Evolutionary conservation across 2,329 filamentous ascomycete genomes (phyloP).

Genomic region (Sarocladiaceae sp.): DNA sequence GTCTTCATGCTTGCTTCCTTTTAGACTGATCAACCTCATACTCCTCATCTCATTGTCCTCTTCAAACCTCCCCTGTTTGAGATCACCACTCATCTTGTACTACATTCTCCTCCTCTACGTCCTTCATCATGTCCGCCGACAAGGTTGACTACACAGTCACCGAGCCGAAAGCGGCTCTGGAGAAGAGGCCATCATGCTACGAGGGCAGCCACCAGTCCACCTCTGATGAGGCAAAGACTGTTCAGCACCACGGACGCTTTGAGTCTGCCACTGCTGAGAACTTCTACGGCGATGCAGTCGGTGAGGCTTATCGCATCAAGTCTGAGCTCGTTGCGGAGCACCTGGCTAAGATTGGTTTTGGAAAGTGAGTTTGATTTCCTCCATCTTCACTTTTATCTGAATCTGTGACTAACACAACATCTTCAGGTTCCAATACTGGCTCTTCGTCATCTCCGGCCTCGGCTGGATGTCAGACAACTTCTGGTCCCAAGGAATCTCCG

Average conservation of each 20-base stretch:
- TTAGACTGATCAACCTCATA: too few species aligned
- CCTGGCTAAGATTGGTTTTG: constrained; percentile 26
- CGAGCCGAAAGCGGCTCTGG: background rate
- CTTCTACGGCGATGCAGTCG: constrained; percentile 32
- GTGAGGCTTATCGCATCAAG: constrained; percentile 26
- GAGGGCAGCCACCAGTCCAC: background rate
- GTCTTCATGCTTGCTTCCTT: too few species aligned
- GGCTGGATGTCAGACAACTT: constrained; percentile 43
- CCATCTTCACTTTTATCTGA: background rate
- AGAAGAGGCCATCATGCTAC: background rate
- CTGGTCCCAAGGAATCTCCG: constrained; percentile 31
- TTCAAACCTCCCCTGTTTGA: too few species aligned
- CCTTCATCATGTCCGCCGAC: background rate
- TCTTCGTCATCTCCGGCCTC: constrained; percentile 42
- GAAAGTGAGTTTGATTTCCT: constrained; percentile 23
- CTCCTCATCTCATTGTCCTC: too few species aligned
- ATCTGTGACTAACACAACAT: background rate
- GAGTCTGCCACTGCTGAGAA: constrained; percentile 19
- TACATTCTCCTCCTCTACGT: too few species aligned
- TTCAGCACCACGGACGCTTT: background rate
- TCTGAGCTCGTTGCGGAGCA: constrained; percentile 26
- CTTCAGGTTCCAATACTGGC: constrained; percentile 34
- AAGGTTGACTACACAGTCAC: background rate
- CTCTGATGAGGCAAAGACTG: background rate
- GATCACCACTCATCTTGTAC: too few species aligned